Evolutionary conservation across 345 rosid species (phyloP).

Genomic region (Pugionium cornutum): DNA sequence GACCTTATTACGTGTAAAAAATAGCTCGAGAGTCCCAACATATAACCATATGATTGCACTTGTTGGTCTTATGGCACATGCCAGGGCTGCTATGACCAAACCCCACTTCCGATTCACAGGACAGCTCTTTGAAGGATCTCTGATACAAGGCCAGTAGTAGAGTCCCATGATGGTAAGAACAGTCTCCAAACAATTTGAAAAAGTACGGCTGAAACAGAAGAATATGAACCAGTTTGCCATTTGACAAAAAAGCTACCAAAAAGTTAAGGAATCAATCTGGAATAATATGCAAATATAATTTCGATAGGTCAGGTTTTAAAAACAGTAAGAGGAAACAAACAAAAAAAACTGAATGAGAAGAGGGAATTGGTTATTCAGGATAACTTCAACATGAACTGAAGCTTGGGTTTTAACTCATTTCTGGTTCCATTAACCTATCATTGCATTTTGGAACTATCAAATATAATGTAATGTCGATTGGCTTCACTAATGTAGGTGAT

Average conservation of each 20-base stretch:
- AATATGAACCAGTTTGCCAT: conserved; percentile 85
- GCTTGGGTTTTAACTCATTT: neutral
- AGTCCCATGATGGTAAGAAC: conserved; percentile 80
- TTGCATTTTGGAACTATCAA: conserved; percentile 5
- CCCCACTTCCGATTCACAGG: conserved; percentile 62
- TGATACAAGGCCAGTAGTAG: conserved; percentile 85
- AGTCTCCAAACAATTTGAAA: conserved; percentile 90
- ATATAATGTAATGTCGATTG: neutral
- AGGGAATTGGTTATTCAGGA: neutral
- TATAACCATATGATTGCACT: conserved; percentile 86
- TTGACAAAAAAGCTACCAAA: conserved; percentile 69
- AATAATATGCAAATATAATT: conserved; percentile 1
- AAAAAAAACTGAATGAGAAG: neutral
- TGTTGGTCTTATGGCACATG: conserved; percentile 92
- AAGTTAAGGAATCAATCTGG: conserved; percentile 49
- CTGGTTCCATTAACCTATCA: neutral
- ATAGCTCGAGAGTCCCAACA: conserved; percentile 78
- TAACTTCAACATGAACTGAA: neutral
- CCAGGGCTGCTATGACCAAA: conserved; percentile 70
- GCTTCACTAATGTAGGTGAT: neutral
- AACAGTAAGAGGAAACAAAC: neutral
- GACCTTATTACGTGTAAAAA: conserved; percentile 49
- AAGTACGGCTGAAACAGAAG: conserved; percentile 87
- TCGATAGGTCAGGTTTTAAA: neutral
- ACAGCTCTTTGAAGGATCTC: conserved; percentile 50